These are phyloP conservation scores for Aspergillus oerlinghausenensis DNA, from an alignment of 2,329 filamentous ascomycete genomes.

Conservation along the genomic window DNA sequence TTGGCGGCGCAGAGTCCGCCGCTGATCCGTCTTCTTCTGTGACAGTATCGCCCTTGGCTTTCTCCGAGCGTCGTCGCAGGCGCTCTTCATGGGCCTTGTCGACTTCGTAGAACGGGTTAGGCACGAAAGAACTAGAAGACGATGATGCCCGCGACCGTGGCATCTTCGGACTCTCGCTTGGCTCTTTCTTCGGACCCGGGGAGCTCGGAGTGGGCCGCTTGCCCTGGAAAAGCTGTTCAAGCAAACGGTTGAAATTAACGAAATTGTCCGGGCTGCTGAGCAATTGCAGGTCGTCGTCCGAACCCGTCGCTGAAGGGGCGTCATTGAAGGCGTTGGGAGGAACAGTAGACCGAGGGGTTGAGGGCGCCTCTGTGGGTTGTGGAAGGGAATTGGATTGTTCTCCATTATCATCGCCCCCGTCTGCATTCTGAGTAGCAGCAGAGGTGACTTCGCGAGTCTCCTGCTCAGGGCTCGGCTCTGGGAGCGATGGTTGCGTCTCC, in stretches of 20 bases:
- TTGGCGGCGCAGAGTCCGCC: constrained; percentile 3
- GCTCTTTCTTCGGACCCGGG: constrained; percentile 3
- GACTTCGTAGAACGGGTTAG: constrained; percentile 31
- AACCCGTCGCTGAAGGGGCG: background rate
- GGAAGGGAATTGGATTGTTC: background rate
- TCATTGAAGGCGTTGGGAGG: constrained; percentile 5
- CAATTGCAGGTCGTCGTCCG: constrained; percentile 10
- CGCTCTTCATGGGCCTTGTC: constrained; percentile 19
- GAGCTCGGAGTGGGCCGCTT: constrained; percentile 2
- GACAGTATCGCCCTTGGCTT: constrained; percentile 1
- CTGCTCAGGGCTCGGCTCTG: background rate
- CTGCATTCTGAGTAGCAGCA: constrained; percentile 1
- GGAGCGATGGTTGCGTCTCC: background rate
- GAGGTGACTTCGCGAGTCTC: background rate
- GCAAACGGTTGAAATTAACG: constrained; percentile 7
- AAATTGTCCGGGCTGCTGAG: constrained; percentile 11
- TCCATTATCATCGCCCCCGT: background rate
- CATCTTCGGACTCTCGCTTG: background rate
- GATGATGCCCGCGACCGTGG: constrained; percentile 3
- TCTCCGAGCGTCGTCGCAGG: constrained; percentile 2
- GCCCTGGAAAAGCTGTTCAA: constrained; percentile 5
- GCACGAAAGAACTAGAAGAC: constrained; percentile 14
- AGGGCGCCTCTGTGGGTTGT: constrained; percentile 1
- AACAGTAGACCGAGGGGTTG: constrained; percentile 3
- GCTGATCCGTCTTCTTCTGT: constrained; percentile 2